Evolutionary conservation across 2,329 filamentous ascomycete species (phyloP), one percentile per base, ranked within the genome.

Genomic region (Hymenotorrendiella dingleyae): DNA sequence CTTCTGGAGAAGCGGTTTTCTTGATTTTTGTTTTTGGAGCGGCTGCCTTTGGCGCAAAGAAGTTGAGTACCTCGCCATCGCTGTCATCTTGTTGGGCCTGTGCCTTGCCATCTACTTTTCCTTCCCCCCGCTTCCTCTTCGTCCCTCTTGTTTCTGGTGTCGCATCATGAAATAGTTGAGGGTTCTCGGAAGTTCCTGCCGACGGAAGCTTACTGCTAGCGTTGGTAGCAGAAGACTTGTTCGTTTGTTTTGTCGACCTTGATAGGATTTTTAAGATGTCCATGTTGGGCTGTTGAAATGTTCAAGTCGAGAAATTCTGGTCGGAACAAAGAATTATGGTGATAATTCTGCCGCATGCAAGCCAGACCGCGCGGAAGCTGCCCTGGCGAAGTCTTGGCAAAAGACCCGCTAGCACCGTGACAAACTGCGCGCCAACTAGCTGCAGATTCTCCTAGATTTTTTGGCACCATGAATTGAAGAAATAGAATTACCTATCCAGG

Each of bases 191-290:
- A 17, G 73, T 76, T 47, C 82, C 82, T 39, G 77, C 76, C 4
- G 82, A 86, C 6, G 83, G 82, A 23, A 84, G 67, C 42, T 70
- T 73, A 3, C 66, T 55, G 16, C 64, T 48, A 22, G 62, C 56
- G 22, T 55, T 55, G 22, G 62, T 58, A 10, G 60, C 48, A 14
- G 58, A 55, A 9, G 56, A 47, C 37, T 65, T 69, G 44, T 48
- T 52, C 11, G 47, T 41, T 55, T 70, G 70, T 48, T 84, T 86
- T 3, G 78, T 80, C 44, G 82, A 82, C 38, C 84, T 74, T 26
- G 84, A 86, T 46, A 89, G 68, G 23, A 89, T 67, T 57, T 81
- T 86, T 58, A 87, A 70, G 42, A 87, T 80, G 64, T 89, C 83
- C 60, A 63, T 63, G 40, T 26, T 54, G 36, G 16, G 36, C 33